Evolutionary conservation across 257 asterid species (phyloP), one percentile per base, ranked within the genome.

Genomic region (Fraxinus excelsior): DNA sequence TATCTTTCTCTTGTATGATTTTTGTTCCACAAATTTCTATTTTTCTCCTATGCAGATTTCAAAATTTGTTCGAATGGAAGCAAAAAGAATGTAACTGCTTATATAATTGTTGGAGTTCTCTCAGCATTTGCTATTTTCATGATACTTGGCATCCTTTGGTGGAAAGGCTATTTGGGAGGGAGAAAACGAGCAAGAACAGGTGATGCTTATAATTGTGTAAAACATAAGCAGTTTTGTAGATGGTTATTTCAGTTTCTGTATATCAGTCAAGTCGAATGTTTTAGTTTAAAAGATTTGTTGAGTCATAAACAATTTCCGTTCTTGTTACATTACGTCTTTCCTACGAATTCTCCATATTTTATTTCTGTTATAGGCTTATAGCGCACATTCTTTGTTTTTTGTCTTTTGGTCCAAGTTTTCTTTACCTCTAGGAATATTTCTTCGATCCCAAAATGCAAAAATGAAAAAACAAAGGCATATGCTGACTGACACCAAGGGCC

Each of bases 61-160:
- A 89, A 80, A 85, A 86, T 90, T 67, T 93, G 98, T 80, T 90
- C 90, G 31, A 67, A 70, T 69, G 91, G 92, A 68, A 87, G 46
- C 64, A 89, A 89, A 76, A 92, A 83, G 79, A 85, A 88, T 38
- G 81, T 51, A 78, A 77, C 89, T 84, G 85, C 81, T 53, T 84
- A 82, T 60, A 74, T 91, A 76, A 73, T 82, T 75, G 80, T 90
- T 62, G 88, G 91, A 78, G 89, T 90, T 49, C 62, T 84, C 84
- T 68, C 75, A 56, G 68, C 73, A 35, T 83, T 78, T 69, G 65
- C 83, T 38, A 69, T 82, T 69, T 69, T 88, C 79, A 46, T 78
- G 74, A 69, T 84, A 11, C 64, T 90, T 74, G 87, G 85, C 74
- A 28, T 88, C 58, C 85, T 91, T 75, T 88, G 92, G 96, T 89